Evolutionary conservation across 2,329 filamentous ascomycete species (phyloP).

Genomic region (Ophiostoma sp.): DNA sequence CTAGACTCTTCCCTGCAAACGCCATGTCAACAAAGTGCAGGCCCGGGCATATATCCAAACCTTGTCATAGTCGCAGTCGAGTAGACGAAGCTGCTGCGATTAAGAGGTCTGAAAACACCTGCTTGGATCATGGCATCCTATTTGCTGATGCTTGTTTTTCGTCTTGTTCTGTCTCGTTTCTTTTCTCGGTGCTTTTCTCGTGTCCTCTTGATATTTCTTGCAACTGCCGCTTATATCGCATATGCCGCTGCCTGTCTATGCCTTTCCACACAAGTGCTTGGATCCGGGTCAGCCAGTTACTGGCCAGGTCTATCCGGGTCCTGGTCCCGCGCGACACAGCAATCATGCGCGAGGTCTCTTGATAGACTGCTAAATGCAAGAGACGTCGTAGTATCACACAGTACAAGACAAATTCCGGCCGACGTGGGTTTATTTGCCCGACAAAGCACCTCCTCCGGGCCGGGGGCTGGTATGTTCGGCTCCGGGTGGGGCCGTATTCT

Average conservation of each 20-base stretch:
- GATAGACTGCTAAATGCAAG: background rate
- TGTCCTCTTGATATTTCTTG: background rate
- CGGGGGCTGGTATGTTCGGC: background rate
- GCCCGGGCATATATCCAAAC: background rate
- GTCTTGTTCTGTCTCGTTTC: background rate
- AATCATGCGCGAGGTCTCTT: background rate
- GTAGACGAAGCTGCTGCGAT: background rate
- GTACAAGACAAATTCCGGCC: background rate
- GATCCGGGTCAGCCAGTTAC: too few species aligned
- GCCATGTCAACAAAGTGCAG: background rate
- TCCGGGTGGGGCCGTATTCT: background rate
- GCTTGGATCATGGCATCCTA: background rate
- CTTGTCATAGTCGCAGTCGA: background rate
- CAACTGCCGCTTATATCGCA: background rate
- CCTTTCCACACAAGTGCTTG: background rate
- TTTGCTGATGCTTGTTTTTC: background rate
- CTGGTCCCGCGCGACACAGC: background rate
- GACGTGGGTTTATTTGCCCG: background rate
- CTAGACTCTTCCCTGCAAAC: background rate
- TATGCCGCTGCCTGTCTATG: background rate
- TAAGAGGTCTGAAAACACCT: background rate
- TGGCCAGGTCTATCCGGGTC: too few species aligned
- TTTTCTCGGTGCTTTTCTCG: too few species aligned
- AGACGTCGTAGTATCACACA: too few species aligned
- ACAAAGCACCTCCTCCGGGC: background rate